Conservation (phyloP, 208 protist species). For the Trypanosoma scelopori region DNA sequence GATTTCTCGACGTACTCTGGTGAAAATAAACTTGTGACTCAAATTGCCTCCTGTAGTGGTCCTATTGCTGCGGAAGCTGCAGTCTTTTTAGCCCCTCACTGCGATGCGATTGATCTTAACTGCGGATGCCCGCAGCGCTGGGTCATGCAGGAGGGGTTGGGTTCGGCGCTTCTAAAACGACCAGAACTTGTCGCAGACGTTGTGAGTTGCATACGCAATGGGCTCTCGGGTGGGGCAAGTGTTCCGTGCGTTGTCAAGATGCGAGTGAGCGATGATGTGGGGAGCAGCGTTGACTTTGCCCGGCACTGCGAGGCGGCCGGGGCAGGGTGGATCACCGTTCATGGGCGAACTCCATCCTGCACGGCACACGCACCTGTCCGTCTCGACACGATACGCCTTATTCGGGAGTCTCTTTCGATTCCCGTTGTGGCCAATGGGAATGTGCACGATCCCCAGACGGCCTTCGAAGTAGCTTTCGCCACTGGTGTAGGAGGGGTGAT, state of each 20-base stretch:
- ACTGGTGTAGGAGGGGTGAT: constrained; percentile 77
- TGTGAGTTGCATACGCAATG: constrained; percentile 64
- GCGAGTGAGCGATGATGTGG: constrained; percentile 65
- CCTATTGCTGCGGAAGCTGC: constrained; percentile 57
- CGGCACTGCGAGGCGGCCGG: constrained; percentile 79
- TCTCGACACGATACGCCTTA: constrained; percentile 55
- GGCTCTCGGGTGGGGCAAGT: constrained; percentile 7
- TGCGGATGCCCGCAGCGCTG: constrained; percentile 93
- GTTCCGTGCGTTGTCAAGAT: constrained; percentile 86
- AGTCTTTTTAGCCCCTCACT: constrained; percentile 53
- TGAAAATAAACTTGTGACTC: constrained; percentile 77
- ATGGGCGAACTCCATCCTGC: constrained; percentile 73
- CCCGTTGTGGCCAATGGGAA: constrained; percentile 88
- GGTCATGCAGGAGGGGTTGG: constrained; percentile 82
- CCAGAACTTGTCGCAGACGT: constrained; percentile 83
- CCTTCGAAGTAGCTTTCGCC: constrained; percentile 42
- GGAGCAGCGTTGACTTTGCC: constrained; percentile 80
- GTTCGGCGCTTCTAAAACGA: constrained; percentile 63
- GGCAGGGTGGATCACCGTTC: constrained; percentile 81
- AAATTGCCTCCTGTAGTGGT: constrained; percentile 80
- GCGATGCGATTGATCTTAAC: constrained; percentile 91
- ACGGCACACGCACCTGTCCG: constrained; percentile 51
- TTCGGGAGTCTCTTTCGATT: constrained; percentile 61
- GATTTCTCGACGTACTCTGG: constrained; percentile 76
- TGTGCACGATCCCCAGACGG: constrained; percentile 50